Base-by-base conservation (phyloP, 164 flowering plant genomes). In the Aristolochia contorta region DNA sequence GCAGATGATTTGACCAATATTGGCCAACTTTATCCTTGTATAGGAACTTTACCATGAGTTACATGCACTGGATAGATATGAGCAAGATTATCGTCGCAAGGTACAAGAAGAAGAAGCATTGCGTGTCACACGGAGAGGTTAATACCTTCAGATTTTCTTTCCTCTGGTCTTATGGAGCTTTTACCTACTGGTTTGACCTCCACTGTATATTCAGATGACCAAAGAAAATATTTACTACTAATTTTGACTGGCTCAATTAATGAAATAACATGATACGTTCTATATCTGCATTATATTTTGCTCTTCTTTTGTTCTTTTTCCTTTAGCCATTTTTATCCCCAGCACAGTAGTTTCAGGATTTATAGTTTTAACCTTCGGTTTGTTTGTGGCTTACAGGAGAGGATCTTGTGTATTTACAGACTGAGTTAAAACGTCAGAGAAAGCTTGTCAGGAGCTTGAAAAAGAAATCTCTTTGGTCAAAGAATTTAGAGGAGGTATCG, bases 381-480 rank as follows among this genome's bases (percentile, higher is more conserved):
- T 21, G 7, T 37, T 18, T 59, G 63, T 60, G 62, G 43, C 30
- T 41, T 61, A 55, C 63, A 88, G 99, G 99, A 53, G 96, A 94
- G 63, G 77, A 82, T 79, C 83, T 91, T 47, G 74, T 87, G 37
- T 77, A 85, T 47, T 78, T 94, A 72, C 81, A 79, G 59, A 78
- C 84, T 0, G 99, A 94, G 66, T 61, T 94, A 49, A 94, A 91
- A 72, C 83, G 89, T 64, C 96, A 94, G 71, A 84, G 69, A 69
- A 94, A 87, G 76, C 85, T 83, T 75, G 99, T 94, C 23, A 84
- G 67, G 70, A 84, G 71, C 67, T 78, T 94, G 77, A 83, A 86
- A 75, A 94, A 85, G 72, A 91, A 85, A 70, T 94, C 97, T 13
- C 89, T 94, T 15, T 94, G 99, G 99, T 84, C 93, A 62, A 88